Evolutionary conservation across 2,329 filamentous ascomycete species (phyloP).

Genomic region (Chaetomium strumarium): DNA sequence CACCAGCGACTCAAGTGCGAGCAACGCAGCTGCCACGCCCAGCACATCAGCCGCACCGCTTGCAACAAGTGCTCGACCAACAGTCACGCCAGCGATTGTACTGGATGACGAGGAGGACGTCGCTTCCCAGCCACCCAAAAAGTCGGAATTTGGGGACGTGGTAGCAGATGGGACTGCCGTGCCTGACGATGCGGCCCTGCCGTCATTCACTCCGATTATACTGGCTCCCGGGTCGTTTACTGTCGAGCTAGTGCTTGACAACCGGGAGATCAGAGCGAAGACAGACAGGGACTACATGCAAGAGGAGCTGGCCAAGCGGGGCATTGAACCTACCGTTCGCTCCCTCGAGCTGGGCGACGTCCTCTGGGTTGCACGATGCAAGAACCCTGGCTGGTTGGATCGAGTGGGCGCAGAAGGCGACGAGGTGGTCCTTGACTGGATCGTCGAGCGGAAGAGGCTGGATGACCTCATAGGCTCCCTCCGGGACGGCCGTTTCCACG

Average conservation of each 20-base stretch:
- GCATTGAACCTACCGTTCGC: constrained; percentile 60
- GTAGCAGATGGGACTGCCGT: constrained; percentile 25
- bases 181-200: constrained; percentile 31
- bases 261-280: constrained; percentile 66
- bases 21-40: neutral
- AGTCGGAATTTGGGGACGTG: constrained; percentile 30
- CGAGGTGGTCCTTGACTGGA: constrained; percentile 72
- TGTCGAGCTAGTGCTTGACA: constrained; percentile 67
- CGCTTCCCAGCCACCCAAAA: constrained; percentile 10
- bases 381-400: constrained; percentile 51
- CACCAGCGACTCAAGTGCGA: neutral
- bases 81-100: neutral
- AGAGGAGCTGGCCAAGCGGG: constrained; percentile 61
- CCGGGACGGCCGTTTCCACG: constrained; percentile 75
- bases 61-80: neutral
- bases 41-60: constrained; percentile 1
- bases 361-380: constrained; percentile 71
- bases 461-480: constrained; percentile 77
- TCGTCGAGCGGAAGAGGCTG: constrained; percentile 73
- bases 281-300: constrained; percentile 73
- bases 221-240: constrained; percentile 62
- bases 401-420: constrained; percentile 55
- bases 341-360: constrained; percentile 68
- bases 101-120: constrained; percentile 12
- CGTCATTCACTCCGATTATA: constrained; percentile 52